Conservation (phyloP, 2,329 filamentous ascomycete species). For the Pseudogymnoascus sp. region DNA sequence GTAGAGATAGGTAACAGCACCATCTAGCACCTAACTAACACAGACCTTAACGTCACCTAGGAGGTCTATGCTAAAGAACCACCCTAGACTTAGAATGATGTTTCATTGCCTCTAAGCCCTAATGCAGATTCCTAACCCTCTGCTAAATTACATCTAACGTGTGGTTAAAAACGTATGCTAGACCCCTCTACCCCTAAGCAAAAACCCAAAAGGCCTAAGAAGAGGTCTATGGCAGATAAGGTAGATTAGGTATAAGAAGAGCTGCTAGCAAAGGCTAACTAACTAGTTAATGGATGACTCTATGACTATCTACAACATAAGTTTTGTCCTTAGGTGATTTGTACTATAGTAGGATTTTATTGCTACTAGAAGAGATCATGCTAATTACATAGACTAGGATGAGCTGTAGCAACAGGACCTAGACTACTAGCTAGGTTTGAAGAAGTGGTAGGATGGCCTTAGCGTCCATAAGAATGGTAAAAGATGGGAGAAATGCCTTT, state of each 20-base stretch:
- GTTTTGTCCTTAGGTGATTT: background rate
- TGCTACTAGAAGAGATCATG: background rate
- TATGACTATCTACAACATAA: no score
- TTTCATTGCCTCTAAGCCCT: background rate
- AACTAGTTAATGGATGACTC: no score
- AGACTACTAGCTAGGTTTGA: background rate
- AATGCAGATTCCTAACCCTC: background rate
- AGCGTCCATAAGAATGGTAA: no score
- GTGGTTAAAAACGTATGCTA: background rate
- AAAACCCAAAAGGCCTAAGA: background rate
- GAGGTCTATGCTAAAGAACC: background rate
- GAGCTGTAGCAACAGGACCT: background rate
- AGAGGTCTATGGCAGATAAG: background rate
- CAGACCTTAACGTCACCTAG: background rate
- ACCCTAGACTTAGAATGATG: background rate
- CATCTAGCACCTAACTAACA: background rate
- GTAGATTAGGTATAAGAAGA: background rate
- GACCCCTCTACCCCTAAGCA: background rate
- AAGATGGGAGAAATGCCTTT: background rate
- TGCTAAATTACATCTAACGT: background rate
- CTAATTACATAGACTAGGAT: background rate
- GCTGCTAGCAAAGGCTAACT: no score
- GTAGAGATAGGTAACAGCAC: background rate
- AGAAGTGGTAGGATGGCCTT: background rate
- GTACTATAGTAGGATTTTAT: background rate